phyloP scores from a whole-genome alignment of 73 alveolate species.

The Paramecium sonneborni region DNA sequence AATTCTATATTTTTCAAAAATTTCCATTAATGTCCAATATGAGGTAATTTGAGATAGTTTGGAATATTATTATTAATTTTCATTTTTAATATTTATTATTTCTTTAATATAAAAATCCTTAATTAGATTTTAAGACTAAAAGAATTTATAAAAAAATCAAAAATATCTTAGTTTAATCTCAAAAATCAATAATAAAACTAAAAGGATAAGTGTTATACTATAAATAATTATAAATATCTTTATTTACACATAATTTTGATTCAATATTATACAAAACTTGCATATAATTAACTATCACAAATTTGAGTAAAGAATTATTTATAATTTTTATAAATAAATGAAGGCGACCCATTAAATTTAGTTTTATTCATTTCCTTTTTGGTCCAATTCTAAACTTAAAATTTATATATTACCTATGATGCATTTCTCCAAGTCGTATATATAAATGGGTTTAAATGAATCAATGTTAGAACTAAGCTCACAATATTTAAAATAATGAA shows the following conservation, averaged over 20 bases:
- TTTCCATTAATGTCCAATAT: neutral
- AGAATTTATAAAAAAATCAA: neutral
- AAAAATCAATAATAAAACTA: neutral
- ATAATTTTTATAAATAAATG: neutral
- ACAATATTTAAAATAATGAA: neutral
- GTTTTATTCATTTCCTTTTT: neutral
- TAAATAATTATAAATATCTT: neutral
- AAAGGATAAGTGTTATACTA: too few relatives aligned
- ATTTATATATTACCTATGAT: neutral
- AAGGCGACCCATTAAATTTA: neutral
- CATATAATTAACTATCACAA: conserved; percentile 32
- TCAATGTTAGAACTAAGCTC: neutral
- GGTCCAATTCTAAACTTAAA: neutral
- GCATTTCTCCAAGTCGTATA: conserved; percentile 3
- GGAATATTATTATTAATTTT: neutral
- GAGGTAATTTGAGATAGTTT: neutral
- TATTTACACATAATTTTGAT: neutral
- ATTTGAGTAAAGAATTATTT: conserved; percentile 9
- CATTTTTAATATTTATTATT: neutral
- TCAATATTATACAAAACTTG: neutral
- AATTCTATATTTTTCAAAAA: neutral
- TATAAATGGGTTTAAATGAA: neutral
- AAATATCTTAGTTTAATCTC: neutral
- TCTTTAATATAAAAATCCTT: neutral
- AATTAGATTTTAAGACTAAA: neutral